Base-by-base conservation (phyloP, 495 filamentous ascomycete genomes). In the Chlorociboria aeruginascens region DNA sequence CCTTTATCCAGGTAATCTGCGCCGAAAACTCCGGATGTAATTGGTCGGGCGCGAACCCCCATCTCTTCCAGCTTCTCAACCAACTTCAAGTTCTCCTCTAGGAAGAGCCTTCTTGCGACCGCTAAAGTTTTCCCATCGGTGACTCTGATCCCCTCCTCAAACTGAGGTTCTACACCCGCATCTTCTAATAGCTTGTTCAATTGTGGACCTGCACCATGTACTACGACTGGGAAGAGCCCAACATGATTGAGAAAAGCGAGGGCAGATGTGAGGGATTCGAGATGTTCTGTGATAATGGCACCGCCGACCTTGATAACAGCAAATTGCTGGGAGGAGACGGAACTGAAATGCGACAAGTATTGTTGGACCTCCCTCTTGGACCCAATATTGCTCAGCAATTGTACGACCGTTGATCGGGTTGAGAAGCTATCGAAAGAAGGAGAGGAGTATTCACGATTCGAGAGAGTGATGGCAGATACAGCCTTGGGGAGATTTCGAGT, bases 241-340 rank as follows among this genome's bases (percentile, higher is more conserved):
- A 97, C 86, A 72, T 92, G 83, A 71, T 95, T 89, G 29, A 98
- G 78, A 70, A 95, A 93, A 13, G 86, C 85, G 48, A 98, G 73
- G 8, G 85, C 85, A 32, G 82, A 85, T 54, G 87, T 92, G 43
- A 98, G 75, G 38, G 84, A 85, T 62, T 94, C 83, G 44, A 94
- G 73, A 68, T 95, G 86, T 64, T 97, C 90, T 50, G 90, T 95
- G 56, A 98, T 81, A 58, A 97, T 97, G 43, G 93, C 92, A 43
- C 92, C 92, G 17, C 92, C 92, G 44, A 98, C 93, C 72, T 98
- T 98, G 66, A 98, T 96, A 43, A 98, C 92, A 56, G 92, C 92
- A 65, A 98, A 98, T 60, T 95, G 88, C 72, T 96, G 90, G 4
- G 86, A 94, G 17, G 90, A 93, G 40, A 96, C 92, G 32, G 89